phyloP scores from a whole-genome alignment of 2,329 filamentous ascomycete species.

The Colletotrichum spaethianum region DNA sequence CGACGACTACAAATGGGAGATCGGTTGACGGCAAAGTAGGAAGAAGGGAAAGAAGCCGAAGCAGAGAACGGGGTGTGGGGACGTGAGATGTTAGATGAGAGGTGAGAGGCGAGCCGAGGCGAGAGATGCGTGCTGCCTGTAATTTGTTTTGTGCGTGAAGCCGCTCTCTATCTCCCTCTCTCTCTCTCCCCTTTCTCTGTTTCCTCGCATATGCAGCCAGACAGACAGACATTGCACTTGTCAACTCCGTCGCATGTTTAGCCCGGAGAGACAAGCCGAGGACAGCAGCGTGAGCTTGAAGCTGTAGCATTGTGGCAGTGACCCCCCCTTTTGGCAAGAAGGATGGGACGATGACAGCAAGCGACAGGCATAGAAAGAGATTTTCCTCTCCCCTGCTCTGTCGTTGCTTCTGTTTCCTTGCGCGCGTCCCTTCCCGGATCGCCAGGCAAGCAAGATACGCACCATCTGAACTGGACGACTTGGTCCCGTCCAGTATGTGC shows the following conservation, averaged over 20 bases:
- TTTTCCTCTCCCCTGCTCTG: neutral
- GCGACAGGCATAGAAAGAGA: neutral
- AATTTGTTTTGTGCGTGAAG: conserved; percentile 11
- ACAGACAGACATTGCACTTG: conserved; percentile 26
- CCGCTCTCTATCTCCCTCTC: neutral
- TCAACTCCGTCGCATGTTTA: conserved; percentile 22
- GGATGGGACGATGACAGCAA: conserved; percentile 6
- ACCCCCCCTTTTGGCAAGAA: neutral
- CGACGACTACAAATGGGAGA: neutral
- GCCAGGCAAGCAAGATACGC: neutral
- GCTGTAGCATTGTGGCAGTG: neutral
- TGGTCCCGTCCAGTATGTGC: neutral
- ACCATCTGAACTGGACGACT: neutral
- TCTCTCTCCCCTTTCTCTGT: neutral
- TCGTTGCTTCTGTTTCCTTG: neutral
- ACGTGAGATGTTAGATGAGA: neutral
- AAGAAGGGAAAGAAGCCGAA: neutral
- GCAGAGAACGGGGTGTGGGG: neutral
- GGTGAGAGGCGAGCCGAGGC: neutral
- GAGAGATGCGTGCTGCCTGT: neutral
- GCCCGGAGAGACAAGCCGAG: conserved; percentile 1
- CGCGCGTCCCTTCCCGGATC: neutral
- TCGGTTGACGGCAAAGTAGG: neutral
- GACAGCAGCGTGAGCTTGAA: neutral
- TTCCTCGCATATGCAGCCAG: conserved; percentile 14